Percentiles rank a stretch among this genome's conserved stretches.
These are phyloP conservation scores for Gremmenia infestans DNA, from an alignment of 2,329 filamentous ascomycete genomes.

Conservation along the genomic window DNA sequence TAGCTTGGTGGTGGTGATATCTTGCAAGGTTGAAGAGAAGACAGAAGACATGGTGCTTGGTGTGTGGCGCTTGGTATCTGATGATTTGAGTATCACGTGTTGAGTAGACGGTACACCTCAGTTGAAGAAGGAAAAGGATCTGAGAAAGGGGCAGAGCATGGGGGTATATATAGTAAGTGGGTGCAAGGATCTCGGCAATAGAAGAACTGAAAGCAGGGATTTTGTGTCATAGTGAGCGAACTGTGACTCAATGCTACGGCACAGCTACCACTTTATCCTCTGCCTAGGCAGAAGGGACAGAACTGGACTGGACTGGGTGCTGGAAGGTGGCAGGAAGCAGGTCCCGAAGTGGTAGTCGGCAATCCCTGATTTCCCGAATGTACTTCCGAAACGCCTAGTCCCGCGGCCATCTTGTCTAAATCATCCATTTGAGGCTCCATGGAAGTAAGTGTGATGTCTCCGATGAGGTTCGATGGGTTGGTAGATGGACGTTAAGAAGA, in stretches of 20 bases:
- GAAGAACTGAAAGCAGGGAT: background rate
- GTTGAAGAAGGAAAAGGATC: background rate
- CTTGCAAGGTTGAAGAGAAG: constrained; percentile 48
- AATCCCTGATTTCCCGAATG: no score
- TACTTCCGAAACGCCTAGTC: no score
- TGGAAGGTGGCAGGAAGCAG: background rate
- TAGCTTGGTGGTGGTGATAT: constrained; percentile 52
- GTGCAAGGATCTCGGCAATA: background rate
- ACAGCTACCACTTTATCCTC: background rate
- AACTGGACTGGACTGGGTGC: background rate
- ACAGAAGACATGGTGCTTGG: constrained; percentile 32
- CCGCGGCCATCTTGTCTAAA: no score
- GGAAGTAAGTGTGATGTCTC: no score
- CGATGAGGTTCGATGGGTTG: no score
- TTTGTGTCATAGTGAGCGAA: background rate
- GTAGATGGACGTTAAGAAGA: no score
- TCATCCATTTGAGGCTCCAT: no score
- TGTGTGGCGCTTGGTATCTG: background rate
- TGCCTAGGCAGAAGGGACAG: background rate
- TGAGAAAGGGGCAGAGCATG: background rate
- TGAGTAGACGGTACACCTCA: background rate
- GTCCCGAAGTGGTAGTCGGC: background rate
- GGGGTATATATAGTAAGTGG: background rate
- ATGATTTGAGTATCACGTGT: background rate
- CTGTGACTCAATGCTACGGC: background rate